These are phyloP conservation scores for Cichorium intybus DNA, from an alignment of 140 eudicot species.

Conservation along the genomic window DNA sequence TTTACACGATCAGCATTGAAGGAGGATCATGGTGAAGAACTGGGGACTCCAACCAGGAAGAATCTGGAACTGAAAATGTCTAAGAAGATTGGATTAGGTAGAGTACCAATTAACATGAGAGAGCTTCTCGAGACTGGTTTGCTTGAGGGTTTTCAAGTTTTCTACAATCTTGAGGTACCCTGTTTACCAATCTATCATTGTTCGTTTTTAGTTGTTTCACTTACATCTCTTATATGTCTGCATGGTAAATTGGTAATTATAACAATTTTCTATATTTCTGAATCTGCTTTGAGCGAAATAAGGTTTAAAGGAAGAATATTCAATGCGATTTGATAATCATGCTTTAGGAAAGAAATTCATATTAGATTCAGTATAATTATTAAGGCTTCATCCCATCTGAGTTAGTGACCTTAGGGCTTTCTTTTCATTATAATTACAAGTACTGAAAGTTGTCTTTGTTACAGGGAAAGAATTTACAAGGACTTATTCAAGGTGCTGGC, in stretches of 20 bases:
- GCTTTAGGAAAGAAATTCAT: conserved; percentile 13
- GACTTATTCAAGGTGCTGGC: conserved; percentile 61
- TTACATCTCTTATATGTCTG: not conserved
- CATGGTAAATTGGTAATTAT: not conserved
- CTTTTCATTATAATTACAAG: not conserved
- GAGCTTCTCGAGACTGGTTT: conserved; percentile 87
- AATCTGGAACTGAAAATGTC: conserved; percentile 62
- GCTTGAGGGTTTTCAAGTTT: conserved; percentile 83
- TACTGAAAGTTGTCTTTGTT: conserved; percentile 17
- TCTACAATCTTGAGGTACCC: conserved; percentile 60
- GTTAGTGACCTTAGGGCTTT: conserved; percentile 2
- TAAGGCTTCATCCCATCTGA: no score
- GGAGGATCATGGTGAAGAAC: conserved; percentile 24
- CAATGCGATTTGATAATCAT: not conserved
- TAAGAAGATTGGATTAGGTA: conserved; percentile 50
- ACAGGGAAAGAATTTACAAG: conserved; percentile 56
- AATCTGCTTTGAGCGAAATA: not conserved
- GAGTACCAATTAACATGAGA: conserved; percentile 48
- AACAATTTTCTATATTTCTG: not conserved
- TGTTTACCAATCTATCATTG: not conserved
- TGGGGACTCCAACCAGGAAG: conserved; percentile 36
- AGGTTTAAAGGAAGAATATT: not conserved
- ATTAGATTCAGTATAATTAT: not conserved
- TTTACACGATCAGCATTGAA: conserved; percentile 69
- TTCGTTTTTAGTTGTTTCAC: conserved; percentile 5